These are phyloP conservation scores for Phoma herbarum DNA, from an alignment of 2,329 filamentous ascomycete genomes.

Conservation along the genomic window DNA sequence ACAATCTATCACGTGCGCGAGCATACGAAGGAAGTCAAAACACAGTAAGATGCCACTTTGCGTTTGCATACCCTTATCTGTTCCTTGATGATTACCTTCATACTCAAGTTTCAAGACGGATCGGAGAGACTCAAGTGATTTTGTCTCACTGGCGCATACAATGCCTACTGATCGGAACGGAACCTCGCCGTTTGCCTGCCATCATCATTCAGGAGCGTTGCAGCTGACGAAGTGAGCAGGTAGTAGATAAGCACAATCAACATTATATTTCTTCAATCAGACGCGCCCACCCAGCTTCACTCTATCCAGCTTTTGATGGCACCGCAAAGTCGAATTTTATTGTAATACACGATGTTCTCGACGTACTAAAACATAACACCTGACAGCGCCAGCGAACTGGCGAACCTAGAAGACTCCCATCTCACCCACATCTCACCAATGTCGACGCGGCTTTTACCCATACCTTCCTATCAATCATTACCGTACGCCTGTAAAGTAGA, in stretches of 20 bases:
- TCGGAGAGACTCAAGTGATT: slow-evolving; percentile 44
- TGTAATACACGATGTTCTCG: neutral
- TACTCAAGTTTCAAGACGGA: slow-evolving; percentile 49
- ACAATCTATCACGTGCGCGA: neutral
- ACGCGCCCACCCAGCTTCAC: neutral
- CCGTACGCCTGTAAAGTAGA: slow-evolving; percentile 8
- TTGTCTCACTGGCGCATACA: slow-evolving; percentile 38
- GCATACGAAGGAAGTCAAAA: neutral
- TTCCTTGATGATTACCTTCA: slow-evolving; percentile 37
- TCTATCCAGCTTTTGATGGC: neutral
- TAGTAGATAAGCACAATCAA: slow-evolving; percentile 14
- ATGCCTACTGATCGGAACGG: slow-evolving; percentile 7
- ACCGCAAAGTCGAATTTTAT: neutral
- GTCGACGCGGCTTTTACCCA: slow-evolving; percentile 1
- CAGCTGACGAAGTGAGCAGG: slow-evolving; percentile 9
- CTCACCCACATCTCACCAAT: neutral
- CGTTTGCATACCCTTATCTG: neutral
- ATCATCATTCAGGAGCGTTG: neutral
- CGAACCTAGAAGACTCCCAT: neutral
- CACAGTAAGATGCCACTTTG: slow-evolving; percentile 3
- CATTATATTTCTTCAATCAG: slow-evolving; percentile 1
- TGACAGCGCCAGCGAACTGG: slow-evolving; percentile 1
- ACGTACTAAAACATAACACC: slow-evolving; percentile 3
- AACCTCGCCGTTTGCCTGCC: neutral
- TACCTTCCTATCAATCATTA: slow-evolving; percentile 2